These are phyloP conservation scores for Erodium maritimum DNA, from an alignment of 345 rosid species.

Conservation along the genomic window DNA sequence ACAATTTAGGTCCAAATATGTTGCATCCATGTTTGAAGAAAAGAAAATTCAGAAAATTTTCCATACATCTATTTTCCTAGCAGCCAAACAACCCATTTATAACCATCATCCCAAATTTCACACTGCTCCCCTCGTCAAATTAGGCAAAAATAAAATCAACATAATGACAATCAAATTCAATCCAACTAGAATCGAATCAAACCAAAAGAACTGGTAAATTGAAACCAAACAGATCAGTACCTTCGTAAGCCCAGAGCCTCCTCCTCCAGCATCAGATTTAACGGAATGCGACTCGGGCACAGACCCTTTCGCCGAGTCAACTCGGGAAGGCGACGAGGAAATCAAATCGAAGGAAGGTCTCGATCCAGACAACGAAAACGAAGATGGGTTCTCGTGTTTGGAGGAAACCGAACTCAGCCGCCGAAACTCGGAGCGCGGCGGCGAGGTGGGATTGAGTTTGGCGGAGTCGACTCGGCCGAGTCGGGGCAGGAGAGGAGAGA, in stretches of 20 bases:
- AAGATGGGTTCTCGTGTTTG: conserved; percentile 20
- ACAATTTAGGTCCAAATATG: too few relatives aligned
- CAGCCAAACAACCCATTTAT: not conserved
- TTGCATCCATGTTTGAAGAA: too few relatives aligned
- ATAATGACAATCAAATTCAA: not conserved
- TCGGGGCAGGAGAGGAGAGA: conserved; percentile 28
- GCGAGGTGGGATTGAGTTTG: conserved; percentile 18
- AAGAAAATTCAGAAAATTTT: not conserved
- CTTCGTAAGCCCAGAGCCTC: conserved; percentile 34
- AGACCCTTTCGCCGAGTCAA: conserved; percentile 21
- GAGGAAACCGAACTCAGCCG: conserved; percentile 35
- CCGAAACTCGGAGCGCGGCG: conserved; percentile 20
- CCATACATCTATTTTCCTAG: not conserved
- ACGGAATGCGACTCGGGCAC: conserved; percentile 7
- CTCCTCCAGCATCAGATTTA: conserved; percentile 11
- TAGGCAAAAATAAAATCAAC: not conserved
- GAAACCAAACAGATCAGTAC: not conserved
- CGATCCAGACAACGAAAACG: conserved; percentile 6
- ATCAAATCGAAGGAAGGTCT: conserved; percentile 6
- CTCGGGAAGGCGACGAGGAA: conserved; percentile 14
- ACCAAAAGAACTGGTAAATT: not conserved
- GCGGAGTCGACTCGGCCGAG: conserved; percentile 28
- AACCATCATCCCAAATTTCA: not conserved
- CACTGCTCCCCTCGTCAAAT: not conserved
- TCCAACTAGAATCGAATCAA: too few relatives aligned